A percentile compares a stretch with the other conserved stretches of the same genome.
Evolutionary conservation across 257 asterid species (phyloP).

Genomic region (Cinchona pubescens): DNA sequence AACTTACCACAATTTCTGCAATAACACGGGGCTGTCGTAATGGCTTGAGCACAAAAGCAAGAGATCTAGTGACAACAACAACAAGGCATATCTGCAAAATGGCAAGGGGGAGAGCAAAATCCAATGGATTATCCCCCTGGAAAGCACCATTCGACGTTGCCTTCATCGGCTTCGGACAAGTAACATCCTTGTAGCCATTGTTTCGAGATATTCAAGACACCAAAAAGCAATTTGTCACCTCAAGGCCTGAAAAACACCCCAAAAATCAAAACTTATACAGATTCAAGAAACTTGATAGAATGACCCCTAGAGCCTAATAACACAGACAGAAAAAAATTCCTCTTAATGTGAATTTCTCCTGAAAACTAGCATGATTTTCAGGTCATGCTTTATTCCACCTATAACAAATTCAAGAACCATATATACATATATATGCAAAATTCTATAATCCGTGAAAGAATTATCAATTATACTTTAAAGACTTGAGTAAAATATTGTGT

Average conservation of each 20-base stretch:
- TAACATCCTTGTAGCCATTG: conserved; percentile 29
- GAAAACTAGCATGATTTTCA: too few relatives aligned
- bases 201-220: background rate
- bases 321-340: too few relatives aligned
- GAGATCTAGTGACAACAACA: conserved; percentile 52
- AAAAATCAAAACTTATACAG: background rate
- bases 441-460: too few relatives aligned
- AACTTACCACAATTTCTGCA: conserved; percentile 73
- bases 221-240: background rate
- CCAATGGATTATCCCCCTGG: conserved; percentile 74
- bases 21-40: conserved; percentile 79
- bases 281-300: conserved; percentile 4
- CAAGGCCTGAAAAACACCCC: background rate
- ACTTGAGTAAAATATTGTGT: too few relatives aligned
- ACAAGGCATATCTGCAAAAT: conserved; percentile 69
- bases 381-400: too few relatives aligned
- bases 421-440: too few relatives aligned
- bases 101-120: conserved; percentile 65
- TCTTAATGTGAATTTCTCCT: too few relatives aligned
- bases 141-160: conserved; percentile 70
- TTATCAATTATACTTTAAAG: too few relatives aligned
- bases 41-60: conserved; percentile 58
- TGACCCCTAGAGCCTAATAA: too few relatives aligned
- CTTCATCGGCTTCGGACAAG: conserved; percentile 60
- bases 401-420: too few relatives aligned